Percentiles rank a stretch among this genome's conserved stretches.
These are phyloP conservation scores for Mycena sanguinolenta DNA, from an alignment of 768 basidiomycete species.

Conservation along the genomic window DNA sequence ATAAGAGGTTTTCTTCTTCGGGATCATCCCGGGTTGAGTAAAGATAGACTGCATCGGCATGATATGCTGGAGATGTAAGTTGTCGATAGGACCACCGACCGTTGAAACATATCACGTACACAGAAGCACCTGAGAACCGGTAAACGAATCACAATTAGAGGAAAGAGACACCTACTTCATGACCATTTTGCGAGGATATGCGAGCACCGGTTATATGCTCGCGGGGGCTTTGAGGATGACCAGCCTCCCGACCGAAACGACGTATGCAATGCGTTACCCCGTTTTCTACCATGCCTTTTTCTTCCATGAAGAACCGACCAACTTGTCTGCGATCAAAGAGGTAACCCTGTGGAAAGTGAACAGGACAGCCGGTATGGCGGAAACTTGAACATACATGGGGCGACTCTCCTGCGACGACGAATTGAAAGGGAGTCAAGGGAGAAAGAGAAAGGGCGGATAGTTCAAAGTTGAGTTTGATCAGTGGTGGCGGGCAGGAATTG, in stretches of 20 bases:
- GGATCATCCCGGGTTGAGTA: slow-evolving; percentile 81
- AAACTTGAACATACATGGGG: slow-evolving; percentile 69
- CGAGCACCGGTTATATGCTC: slow-evolving; percentile 86
- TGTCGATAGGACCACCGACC: slow-evolving; percentile 24
- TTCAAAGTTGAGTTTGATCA: slow-evolving; percentile 74
- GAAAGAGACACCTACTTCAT: slow-evolving; percentile 67
- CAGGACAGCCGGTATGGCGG: slow-evolving; percentile 5
- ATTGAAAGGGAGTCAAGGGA: slow-evolving; percentile 83
- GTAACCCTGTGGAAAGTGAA: slow-evolving; percentile 65
- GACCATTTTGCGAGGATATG: slow-evolving; percentile 77
- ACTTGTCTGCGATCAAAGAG: slow-evolving; percentile 87
- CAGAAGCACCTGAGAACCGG: slow-evolving; percentile 65
- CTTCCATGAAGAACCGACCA: slow-evolving; percentile 68
- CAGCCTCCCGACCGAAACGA: slow-evolving; percentile 71
- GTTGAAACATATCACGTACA: slow-evolving; percentile 57
- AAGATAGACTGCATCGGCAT: slow-evolving; percentile 77
- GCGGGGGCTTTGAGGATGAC: slow-evolving; percentile 42
- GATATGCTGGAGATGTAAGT: slow-evolving; percentile 70
- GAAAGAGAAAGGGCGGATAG: slow-evolving; percentile 84
- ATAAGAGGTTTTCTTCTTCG: slow-evolving; percentile 38
- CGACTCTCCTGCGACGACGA: slow-evolving; percentile 87
- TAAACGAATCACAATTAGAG: slow-evolving; percentile 11
- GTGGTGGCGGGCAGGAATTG: slow-evolving; percentile 75
- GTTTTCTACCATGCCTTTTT: slow-evolving; percentile 75
- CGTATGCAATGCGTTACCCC: slow-evolving; percentile 84